Evolutionary conservation across 2,329 filamentous ascomycete genomes (phyloP), one percentile per base, ranked within the genome.

Genomic region (Apiospora rasikravindrae): DNA sequence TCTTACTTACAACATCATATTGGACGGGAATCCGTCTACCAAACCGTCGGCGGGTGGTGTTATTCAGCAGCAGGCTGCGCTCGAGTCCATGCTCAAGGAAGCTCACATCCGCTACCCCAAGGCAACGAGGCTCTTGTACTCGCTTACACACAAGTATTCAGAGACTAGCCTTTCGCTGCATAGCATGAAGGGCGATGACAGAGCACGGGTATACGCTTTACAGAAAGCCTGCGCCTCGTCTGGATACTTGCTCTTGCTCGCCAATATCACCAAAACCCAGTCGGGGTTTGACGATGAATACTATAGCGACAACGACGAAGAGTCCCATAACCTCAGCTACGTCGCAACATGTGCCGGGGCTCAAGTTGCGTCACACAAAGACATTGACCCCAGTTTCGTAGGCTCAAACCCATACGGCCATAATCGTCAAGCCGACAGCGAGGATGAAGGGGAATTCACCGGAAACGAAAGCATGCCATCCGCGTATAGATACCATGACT

Each of bases 1-100:
- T 6, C 74, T 88, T 29, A 86, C 83, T 0, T 89, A 88, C 77
- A 87, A 88, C 71, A 79, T 88, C 7, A 76, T 86, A 22, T 78
- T 82, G 47, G 73, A 66, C n/a, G 47, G 64, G 29, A 0, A n/a
- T 72, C n/a, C 75, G 78, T 57, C 57, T 67, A 44, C 40, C 67
- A 29, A 7, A 13, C 16, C 37, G 5, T 67, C 64, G 10, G 64
- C 64, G 13, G 37, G 2, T 11, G 37, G n/a, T 1, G 1, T 67
- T 19, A 13, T 14, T 11, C 37, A 29, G 26, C 64, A 45, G 5
- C 64, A 67, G 26, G 2, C 3, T 10, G 22, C 2, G n/a, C 26
- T 67, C 8, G 42, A 19, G 29, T 44, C 16, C 6, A 37, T 75
- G 6, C 71, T 80, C 11, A n/a, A 29, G 4, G 33, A 69, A 6